These are phyloP conservation scores for Nymphaea thermarum DNA, from an alignment of 164 flowering plant genomes.

Conservation along the genomic window DNA sequence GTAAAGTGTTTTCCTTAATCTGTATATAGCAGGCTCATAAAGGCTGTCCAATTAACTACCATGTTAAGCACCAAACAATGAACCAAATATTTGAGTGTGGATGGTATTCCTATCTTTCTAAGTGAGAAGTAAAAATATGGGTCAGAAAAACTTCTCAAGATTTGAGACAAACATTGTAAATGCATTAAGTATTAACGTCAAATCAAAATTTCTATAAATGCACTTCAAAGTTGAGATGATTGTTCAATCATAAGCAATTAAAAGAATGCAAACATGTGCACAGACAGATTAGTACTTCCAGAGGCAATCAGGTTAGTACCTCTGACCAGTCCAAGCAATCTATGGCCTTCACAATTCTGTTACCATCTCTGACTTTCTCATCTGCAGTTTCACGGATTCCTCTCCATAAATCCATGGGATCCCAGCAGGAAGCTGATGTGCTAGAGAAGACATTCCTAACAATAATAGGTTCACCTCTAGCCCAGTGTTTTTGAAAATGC, in stretches of 20 bases:
- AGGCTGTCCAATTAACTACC: too few species aligned
- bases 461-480: conserved; percentile 66
- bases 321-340: conserved; percentile 69
- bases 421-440: conserved; percentile 54
- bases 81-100: too few species aligned
- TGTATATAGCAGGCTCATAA: too few species aligned
- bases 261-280: neutral
- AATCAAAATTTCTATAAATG: neutral
- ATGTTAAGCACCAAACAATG: too few species aligned
- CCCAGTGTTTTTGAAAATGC: conserved; percentile 72
- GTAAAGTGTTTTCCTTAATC: too few species aligned
- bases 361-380: conserved; percentile 48
- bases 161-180: too few species aligned
- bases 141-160: too few species aligned
- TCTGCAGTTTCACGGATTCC: conserved; percentile 58
- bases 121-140: too few species aligned
- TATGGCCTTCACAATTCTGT: conserved; percentile 58
- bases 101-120: too few species aligned
- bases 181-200: too few species aligned
- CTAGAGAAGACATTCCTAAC: conserved; percentile 50
- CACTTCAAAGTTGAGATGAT: neutral
- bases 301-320: conserved; percentile 27
- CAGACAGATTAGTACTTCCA: neutral
- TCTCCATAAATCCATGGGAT: conserved; percentile 67
- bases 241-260: neutral